Evolutionary conservation across 2,329 filamentous ascomycete species (phyloP).

Genomic region (Talaromyces sp.): DNA sequence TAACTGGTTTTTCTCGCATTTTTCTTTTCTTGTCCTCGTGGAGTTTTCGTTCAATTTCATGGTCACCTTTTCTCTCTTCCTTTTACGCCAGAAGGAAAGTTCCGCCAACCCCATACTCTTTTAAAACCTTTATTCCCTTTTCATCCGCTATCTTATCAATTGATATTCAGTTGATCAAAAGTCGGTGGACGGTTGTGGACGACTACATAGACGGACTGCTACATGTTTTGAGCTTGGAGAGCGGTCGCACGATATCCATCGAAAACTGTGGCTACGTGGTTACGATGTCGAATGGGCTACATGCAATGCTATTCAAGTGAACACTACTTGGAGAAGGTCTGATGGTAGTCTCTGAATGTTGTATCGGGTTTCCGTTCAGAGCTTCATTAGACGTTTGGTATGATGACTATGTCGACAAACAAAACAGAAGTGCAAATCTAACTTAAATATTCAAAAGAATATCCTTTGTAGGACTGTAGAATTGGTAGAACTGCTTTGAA

Average conservation of each 20-base stretch:
- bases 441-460: neutral
- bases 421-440: slow-evolving; percentile 16
- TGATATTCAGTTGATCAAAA: slow-evolving; percentile 5
- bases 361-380: slow-evolving; percentile 1
- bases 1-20: slow-evolving; percentile 20
- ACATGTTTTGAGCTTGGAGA: slow-evolving; percentile 11
- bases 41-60: slow-evolving; percentile 18
- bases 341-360: slow-evolving; percentile 7
- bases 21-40: slow-evolving; percentile 10
- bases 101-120: slow-evolving; percentile 7
- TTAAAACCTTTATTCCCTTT: slow-evolving; percentile 3
- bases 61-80: slow-evolving; percentile 11
- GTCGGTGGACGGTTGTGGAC: slow-evolving; percentile 5
- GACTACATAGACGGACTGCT: slow-evolving; percentile 14
- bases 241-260: slow-evolving; percentile 7
- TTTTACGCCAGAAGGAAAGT: slow-evolving; percentile 2
- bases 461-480: neutral
- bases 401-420: neutral
- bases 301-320: neutral
- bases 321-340: neutral
- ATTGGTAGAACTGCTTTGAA: neutral
- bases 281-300: slow-evolving; percentile 6
- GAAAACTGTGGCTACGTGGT: neutral
- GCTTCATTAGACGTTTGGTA: neutral
- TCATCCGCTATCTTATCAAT: slow-evolving; percentile 6